Evolutionary conservation across 2,329 filamentous ascomycete genomes (phyloP), one percentile per base, ranked within the genome.

Genomic region (Trichoderma sp.): DNA sequence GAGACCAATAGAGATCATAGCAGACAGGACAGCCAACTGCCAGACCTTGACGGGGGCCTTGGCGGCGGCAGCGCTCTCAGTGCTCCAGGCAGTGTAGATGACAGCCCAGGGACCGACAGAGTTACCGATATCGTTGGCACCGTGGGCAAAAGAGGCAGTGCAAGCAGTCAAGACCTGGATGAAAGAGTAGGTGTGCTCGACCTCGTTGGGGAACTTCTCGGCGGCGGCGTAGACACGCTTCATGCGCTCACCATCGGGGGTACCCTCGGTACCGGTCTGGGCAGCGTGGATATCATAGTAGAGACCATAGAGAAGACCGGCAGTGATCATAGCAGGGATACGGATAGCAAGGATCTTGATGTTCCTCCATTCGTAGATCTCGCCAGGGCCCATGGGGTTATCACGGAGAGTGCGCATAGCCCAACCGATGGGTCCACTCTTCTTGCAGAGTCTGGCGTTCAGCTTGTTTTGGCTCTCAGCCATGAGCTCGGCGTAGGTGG

Each of bases 51-150:
- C 91, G 0, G 84, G 78, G 3, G 88, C 86, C 80, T 92, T 91
- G 71, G 87, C 78, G 2, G 81, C 81, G 15, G 86, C 82, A 4
- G 89, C 84, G 34, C 81, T 82, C 65, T 90, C 89, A 2, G 87
- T 90, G 1, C 76, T 80, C 89, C 89, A 92, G 54, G 88, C 86
- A 22, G 83, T 79, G 82, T 91, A 92, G 76, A 91, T 90, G 70
- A 85, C 89, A 64, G 89, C 89, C 88, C 89, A 91, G 67, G 86
- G 85, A 39, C 89, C 89, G 70, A 88, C 89, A 0, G 89, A 86
- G 80, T 92, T 92, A 37, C 88, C 89, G 64, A 92, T 88, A 74
- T 93, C 90, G 76, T 93, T 93, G 76, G 91, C 89, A 68, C 91
- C 91, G 81, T 93, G 90, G 1, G 89, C 89, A 73, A 92, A 92